Percentiles rank a stretch among this genome's conserved stretches.
Evolutionary conservation across 768 basidiomycete genomes (phyloP).

Genomic region (Suillus subaureus): DNA sequence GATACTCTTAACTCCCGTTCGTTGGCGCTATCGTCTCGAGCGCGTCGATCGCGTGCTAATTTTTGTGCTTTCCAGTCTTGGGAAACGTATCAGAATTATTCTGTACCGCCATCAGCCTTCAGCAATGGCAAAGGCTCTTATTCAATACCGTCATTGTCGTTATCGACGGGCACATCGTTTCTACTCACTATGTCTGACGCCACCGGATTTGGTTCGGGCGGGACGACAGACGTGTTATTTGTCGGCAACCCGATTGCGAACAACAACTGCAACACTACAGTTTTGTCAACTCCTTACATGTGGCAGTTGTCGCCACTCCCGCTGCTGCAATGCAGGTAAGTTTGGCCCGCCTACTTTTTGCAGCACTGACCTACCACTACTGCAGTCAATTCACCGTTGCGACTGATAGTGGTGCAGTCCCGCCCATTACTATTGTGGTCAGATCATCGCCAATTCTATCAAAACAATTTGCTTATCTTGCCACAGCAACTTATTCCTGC

Average conservation of each 20-base stretch:
- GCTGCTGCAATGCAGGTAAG: neutral
- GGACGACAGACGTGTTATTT: neutral
- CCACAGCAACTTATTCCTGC: neutral
- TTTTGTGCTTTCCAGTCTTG: neutral
- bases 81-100: neutral
- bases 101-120: neutral
- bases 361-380: neutral
- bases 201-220: neutral
- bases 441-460: neutral
- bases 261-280: neutral
- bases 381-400: neutral
- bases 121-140: neutral
- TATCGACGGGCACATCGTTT: neutral
- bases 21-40: neutral
- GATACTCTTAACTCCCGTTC: neutral
- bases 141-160: neutral
- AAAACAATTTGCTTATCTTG: neutral
- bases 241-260: neutral
- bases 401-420: neutral
- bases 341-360: neutral
- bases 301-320: neutral
- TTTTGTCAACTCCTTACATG: neutral
- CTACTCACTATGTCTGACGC: neutral
- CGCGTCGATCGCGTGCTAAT: neutral
- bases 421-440: neutral